Conservation (phyloP, 1,284 basidiomycete species). For the Entoloma clypeatum region DNA sequence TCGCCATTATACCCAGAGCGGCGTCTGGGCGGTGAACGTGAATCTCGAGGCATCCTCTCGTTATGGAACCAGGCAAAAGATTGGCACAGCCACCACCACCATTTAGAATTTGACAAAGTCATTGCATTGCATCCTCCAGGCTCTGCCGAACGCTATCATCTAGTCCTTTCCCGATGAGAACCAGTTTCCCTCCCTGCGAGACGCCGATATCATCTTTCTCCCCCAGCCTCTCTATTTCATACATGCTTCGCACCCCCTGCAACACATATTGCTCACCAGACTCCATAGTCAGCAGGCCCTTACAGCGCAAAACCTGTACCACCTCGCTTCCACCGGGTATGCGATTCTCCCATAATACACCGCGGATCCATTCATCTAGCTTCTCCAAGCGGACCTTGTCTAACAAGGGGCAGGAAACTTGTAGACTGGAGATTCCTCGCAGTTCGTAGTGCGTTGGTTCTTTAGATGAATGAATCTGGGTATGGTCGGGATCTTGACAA, state of each 20-base stretch:
- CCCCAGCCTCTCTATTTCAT: conserved; percentile 63
- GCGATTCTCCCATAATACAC: conserved; percentile 72
- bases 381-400: conserved; percentile 38
- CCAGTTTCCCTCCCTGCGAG: conserved; percentile 70
- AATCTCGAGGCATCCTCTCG: conserved; percentile 26
- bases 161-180: conserved; percentile 84
- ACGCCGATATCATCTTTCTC: conserved; percentile 39
- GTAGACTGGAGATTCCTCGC: conserved; percentile 69
- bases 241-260: conserved; percentile 85
- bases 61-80: no score
- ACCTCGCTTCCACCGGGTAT: conserved; percentile 31
- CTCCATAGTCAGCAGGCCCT: conserved; percentile 64
- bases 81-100: no score
- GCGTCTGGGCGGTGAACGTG: conserved; percentile 14
- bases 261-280: conserved; percentile 64
- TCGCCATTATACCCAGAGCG: conserved; percentile 19
- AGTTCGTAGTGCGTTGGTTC: conserved; percentile 56
- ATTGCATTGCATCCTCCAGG: conserved; percentile 33
- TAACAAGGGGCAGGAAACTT: conserved; percentile 62
- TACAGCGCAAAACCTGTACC: conserved; percentile 75
- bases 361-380: conserved; percentile 77
- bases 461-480: conserved; percentile 36
- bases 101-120: no score
- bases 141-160: conserved; percentile 49
- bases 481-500: conserved; percentile 18